Conservation (phyloP, 305 asterid genomes). For the Fraxinus angustifolia region DNA sequence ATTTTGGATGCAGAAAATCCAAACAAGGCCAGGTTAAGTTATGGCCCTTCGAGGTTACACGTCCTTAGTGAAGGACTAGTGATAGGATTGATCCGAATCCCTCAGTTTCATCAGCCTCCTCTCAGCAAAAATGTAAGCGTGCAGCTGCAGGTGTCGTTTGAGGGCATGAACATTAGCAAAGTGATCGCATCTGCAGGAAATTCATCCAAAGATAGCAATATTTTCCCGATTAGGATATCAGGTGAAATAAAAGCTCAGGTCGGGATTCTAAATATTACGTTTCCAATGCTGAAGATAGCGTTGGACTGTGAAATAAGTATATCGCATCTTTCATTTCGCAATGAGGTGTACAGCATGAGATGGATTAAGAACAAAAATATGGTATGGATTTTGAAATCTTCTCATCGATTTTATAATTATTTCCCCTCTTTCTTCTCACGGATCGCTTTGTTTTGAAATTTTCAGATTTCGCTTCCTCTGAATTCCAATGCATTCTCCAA, state of each 20-base stretch:
- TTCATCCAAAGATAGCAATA: conserved; percentile 22
- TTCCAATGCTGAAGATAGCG: conserved; percentile 61
- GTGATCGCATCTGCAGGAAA: conserved; percentile 26
- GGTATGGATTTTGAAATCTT: conserved; percentile 25
- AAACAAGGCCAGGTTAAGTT: conserved; percentile 52
- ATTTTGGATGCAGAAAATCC: conserved; percentile 48
- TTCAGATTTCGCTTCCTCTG: conserved; percentile 53
- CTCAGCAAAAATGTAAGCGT: conserved; percentile 44
- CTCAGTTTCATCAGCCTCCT: conserved; percentile 64
- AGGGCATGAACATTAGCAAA: conserved; percentile 42
- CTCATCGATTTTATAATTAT: not conserved
- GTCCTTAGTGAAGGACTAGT: conserved; percentile 52
- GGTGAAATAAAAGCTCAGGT: conserved; percentile 51
- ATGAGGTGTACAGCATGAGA: conserved; percentile 30
- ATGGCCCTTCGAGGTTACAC: conserved; percentile 36
- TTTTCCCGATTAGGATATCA: conserved; percentile 34
- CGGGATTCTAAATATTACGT: conserved; percentile 32
- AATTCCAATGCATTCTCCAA: conserved; percentile 45
- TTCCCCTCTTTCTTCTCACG: not conserved
- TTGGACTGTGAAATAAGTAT: conserved; percentile 58
- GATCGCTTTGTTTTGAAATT: conserved; percentile 7
- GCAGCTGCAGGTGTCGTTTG: conserved; percentile 33
- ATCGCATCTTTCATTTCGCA: conserved; percentile 27
- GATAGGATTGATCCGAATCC: conserved; percentile 55
- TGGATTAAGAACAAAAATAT: conserved; percentile 25